phyloP scores from a whole-genome alignment of 2,329 filamentous ascomycete genomes.

The Calonectria pseudoturangicola region DNA sequence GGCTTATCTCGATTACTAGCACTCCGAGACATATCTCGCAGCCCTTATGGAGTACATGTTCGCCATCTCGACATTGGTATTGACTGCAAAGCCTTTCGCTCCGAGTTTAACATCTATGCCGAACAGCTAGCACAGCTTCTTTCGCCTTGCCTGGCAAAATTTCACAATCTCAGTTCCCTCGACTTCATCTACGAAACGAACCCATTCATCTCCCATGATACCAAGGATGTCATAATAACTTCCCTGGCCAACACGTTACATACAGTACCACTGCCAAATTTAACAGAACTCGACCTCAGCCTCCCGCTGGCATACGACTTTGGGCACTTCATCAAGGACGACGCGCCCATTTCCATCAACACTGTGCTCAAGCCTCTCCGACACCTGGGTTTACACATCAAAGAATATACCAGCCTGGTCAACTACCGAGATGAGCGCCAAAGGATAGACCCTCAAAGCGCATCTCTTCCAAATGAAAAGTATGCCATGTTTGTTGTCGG shows the following conservation, averaged over 20 bases:
- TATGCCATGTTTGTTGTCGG: neutral
- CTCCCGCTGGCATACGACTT: neutral
- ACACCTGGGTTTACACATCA: neutral
- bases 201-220: neutral
- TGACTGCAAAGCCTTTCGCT: neutral
- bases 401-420: neutral
- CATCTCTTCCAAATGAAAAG: neutral
- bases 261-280: neutral
- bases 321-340: neutral
- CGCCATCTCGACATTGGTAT: slow-evolving; percentile 6
- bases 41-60: neutral
- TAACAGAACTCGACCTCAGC: slow-evolving; percentile 1
- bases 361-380: neutral
- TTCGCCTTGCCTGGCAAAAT: neutral
- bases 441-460: neutral
- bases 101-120: neutral
- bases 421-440: neutral
- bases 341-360: neutral
- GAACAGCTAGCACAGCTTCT: neutral
- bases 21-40: neutral
- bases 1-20: neutral
- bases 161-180: neutral
- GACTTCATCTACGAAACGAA: neutral
- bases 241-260: neutral
- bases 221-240: neutral